Evolutionary conservation across 2,329 filamentous ascomycete genomes (phyloP).

Genomic region (Chalaropsis ovoidea): DNA sequence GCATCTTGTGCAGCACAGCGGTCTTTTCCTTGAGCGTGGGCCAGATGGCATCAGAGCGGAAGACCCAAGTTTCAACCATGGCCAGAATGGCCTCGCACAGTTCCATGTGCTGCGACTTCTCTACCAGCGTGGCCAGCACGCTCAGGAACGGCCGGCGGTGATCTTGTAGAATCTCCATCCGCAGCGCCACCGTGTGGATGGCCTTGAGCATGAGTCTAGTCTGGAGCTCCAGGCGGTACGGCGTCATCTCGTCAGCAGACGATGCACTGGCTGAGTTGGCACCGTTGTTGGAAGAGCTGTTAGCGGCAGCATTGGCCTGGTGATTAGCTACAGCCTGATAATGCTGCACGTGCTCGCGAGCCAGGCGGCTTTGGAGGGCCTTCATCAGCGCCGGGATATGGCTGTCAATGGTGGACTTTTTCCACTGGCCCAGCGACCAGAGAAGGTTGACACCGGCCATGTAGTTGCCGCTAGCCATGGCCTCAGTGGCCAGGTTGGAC

Average conservation of each 20-base stretch:
- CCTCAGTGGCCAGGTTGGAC: slow-evolving; percentile 77
- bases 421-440: slow-evolving; percentile 80
- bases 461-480: slow-evolving; percentile 69
- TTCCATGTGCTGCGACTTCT: slow-evolving; percentile 78
- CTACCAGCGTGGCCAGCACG: slow-evolving; percentile 85
- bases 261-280: neutral
- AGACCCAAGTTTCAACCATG: slow-evolving; percentile 94
- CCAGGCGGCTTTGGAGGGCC: slow-evolving; percentile 80
- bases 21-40: slow-evolving; percentile 98
- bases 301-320: slow-evolving; percentile 36
- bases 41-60: slow-evolving; percentile 87
- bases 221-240: slow-evolving; percentile 78
- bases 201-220: slow-evolving; percentile 88
- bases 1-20: slow-evolving; percentile 97
- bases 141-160: slow-evolving; percentile 88
- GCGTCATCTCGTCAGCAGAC: slow-evolving; percentile 46
- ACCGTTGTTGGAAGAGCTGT: slow-evolving; percentile 39
- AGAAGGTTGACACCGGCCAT: slow-evolving; percentile 84
- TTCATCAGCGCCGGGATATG: slow-evolving; percentile 88
- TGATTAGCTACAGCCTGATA: slow-evolving; percentile 51
- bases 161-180: slow-evolving; percentile 88
- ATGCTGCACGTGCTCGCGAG: slow-evolving; percentile 81
- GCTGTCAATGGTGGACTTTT: slow-evolving; percentile 76
- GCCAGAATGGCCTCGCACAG: slow-evolving; percentile 87
- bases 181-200: slow-evolving; percentile 80